A percentile compares a stretch with the other conserved stretches of the same genome.
phyloP scores from a whole-genome alignment of 78 protist species.

The Dictyostelium discoideum region DNA sequence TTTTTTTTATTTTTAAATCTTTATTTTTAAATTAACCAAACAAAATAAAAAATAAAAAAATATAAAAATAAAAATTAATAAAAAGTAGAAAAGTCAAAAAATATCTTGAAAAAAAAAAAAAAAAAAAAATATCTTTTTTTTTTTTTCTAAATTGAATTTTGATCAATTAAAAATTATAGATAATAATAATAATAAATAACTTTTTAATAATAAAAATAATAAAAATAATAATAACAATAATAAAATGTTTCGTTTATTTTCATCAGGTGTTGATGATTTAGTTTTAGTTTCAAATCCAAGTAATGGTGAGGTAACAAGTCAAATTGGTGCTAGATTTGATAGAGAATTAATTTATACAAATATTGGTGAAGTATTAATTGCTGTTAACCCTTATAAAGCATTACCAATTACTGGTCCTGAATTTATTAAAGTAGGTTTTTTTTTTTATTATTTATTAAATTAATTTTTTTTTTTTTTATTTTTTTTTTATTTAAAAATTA shows the following conservation, averaged over 20 bases:
- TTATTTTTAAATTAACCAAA: too few relatives aligned
- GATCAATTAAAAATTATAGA: too few relatives aligned
- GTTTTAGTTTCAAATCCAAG: slow-evolving; percentile 65
- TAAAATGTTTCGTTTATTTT: slow-evolving; percentile 75
- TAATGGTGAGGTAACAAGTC: slow-evolving; percentile 77
- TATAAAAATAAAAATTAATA: too few relatives aligned
- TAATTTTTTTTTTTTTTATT: not conserved
- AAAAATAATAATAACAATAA: not conserved
- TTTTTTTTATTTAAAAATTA: not conserved
- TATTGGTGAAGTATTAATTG: slow-evolving; percentile 85
- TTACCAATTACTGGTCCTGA: slow-evolving; percentile 90
- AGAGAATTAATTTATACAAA: slow-evolving; percentile 84
- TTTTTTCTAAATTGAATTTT: too few relatives aligned
- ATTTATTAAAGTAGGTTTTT: slow-evolving; percentile 63
- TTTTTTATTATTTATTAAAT: too few relatives aligned
- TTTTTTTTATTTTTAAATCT: too few relatives aligned
- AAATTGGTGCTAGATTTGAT: slow-evolving; percentile 79
- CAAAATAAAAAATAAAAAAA: too few relatives aligned
- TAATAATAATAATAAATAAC: not conserved
- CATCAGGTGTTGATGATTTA: slow-evolving; percentile 84
- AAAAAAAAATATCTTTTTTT: too few relatives aligned
- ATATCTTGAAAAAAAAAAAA: too few relatives aligned
- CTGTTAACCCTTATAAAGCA: slow-evolving; percentile 66
- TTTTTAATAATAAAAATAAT: not conserved
- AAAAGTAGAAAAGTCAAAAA: too few relatives aligned